phyloP scores from a whole-genome alignment of 768 basidiomycete species.

The Multifurca ochricompacta region DNA sequence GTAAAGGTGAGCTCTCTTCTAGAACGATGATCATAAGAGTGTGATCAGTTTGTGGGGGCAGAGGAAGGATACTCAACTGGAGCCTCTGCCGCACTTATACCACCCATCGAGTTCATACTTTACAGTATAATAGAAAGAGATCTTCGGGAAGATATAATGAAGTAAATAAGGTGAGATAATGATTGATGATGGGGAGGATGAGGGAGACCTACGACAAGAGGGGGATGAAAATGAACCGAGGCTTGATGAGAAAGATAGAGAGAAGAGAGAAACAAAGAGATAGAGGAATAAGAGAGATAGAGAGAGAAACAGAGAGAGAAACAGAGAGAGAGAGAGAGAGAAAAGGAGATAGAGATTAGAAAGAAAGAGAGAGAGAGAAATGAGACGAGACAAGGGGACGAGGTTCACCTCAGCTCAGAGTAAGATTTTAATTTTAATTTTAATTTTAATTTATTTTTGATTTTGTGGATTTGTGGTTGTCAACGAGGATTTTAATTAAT shows the following conservation, averaged over 20 bases:
- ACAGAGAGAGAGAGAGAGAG: conserved; percentile 35
- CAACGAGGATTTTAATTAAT: conserved; percentile 16
- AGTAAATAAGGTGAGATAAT: background rate
- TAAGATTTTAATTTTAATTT: too few species aligned
- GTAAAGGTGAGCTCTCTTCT: conserved; percentile 95
- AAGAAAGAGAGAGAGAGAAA: conserved; percentile 38
- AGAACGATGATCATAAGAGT: conserved; percentile 21
- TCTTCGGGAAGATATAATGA: background rate
- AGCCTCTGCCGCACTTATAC: conserved; percentile 65
- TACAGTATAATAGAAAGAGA: conserved; percentile 28
- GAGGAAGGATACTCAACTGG: conserved; percentile 43
- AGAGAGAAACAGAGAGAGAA: conserved; percentile 45
- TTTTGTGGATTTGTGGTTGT: conserved; percentile 10
- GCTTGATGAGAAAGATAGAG: conserved; percentile 21
- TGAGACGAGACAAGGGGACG: too few species aligned
- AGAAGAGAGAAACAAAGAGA: conserved; percentile 25
- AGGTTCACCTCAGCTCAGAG: too few species aligned
- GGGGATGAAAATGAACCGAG: conserved; percentile 21
- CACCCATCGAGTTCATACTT: conserved; percentile 70
- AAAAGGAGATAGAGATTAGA: conserved; percentile 42
- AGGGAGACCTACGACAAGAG: conserved; percentile 37
- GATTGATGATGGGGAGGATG: too few species aligned
- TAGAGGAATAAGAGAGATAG: conserved; percentile 28
- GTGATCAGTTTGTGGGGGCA: conserved; percentile 12
- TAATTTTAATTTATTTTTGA: conserved; percentile 3